Conservation (phyloP, 768 basidiomycete species). For the Lactarius psammicola region DNA sequence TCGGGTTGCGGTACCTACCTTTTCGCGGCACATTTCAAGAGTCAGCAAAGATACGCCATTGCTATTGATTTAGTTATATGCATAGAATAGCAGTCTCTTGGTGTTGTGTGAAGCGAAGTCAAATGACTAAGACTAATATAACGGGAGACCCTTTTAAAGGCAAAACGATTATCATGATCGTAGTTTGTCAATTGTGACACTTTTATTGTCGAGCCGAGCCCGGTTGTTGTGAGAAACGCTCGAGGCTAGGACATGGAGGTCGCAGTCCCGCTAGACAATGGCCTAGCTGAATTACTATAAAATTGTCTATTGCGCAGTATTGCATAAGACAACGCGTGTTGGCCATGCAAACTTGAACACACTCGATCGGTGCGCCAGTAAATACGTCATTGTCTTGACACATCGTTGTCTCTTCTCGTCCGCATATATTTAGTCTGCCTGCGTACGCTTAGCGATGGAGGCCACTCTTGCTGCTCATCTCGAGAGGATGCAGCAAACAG, state of each 20-base stretch:
- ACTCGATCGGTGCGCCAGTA: neutral
- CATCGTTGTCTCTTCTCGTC: neutral
- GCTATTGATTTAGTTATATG: neutral
- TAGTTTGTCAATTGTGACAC: neutral
- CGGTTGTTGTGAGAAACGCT: neutral
- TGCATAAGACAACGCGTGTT: neutral
- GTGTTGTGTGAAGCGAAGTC: neutral
- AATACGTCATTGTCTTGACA: conserved; percentile 4
- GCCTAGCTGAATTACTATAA: neutral
- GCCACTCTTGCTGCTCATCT: conserved; percentile 5
- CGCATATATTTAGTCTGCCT: neutral
- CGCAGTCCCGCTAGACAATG: neutral
- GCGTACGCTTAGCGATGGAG: conserved; percentile 12
- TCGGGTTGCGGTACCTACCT: neutral
- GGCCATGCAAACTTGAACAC: neutral
- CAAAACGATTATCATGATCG: neutral
- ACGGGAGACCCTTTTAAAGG: neutral
- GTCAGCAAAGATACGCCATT: neutral
- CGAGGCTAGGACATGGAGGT: neutral
- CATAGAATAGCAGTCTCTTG: neutral
- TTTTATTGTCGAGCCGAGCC: neutral
- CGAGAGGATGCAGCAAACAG: conserved; percentile 29
- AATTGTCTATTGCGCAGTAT: neutral
- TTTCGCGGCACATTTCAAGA: neutral
- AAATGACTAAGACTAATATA: neutral